Evolutionary conservation across 257 asterid genomes (phyloP), one percentile per base, ranked within the genome.

Genomic region (Forsythia viridissima): DNA sequence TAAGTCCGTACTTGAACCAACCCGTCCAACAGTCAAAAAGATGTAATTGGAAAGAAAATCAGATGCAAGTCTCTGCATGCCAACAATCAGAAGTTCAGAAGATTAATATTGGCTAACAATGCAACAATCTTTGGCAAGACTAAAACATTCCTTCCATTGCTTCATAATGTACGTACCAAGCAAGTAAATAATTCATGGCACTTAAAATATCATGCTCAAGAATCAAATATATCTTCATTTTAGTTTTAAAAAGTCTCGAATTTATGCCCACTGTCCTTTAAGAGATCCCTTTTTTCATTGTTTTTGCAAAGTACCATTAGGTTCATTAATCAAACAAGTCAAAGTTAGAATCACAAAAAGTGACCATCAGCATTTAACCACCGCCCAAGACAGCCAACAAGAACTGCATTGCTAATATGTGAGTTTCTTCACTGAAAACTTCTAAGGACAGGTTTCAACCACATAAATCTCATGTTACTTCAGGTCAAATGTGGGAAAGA

Each of bases 1-100:
- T 84, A 91, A 83, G 81, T 92, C 97, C 8, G 97, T 91, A 87
- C 96, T 92, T 70, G 97, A 92, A 85, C 97, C 97, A 79, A 92
- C 96, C 80, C 97, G 89, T 67, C 97, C 97, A 72, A 92, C 97
- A 41, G 97, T 84, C 93, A 92, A 86, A 85, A 92, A 92, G 76
- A 92, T 87, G 90, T 92, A 92, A 78, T 86, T 86, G 80, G 96
- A 87, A 80, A 92, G 97, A 81, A 92, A 93, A 85, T 93, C 97
- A 51, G 97, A 90, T 46, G 97, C 97, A 91, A 93, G 77, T 88
- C 96, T 93, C 97, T 93, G 96, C 88, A 88, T 55, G 42, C 68
- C 70, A 85, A n/a, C 77, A 80, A 71, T 34, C 84, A 15, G 72
- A 37, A 71, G 44, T 61, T 51, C 46, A 76, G 30, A 46, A 21